Evolutionary conservation across 768 basidiomycete genomes (phyloP).

Genomic region (Suillus subluteus): DNA sequence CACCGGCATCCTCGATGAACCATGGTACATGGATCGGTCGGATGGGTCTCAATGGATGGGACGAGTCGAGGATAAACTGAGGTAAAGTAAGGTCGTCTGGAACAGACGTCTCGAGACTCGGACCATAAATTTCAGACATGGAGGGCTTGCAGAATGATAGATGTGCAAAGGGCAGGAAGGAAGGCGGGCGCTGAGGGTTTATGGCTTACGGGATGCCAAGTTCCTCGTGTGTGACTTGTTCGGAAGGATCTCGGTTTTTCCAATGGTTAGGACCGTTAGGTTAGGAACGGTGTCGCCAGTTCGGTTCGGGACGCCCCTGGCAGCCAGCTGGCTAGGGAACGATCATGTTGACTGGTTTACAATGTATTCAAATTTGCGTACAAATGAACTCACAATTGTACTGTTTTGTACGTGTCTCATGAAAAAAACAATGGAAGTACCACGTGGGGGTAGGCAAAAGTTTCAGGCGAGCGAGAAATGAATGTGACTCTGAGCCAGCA

Average conservation of each 20-base stretch:
- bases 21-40: constrained; percentile 52
- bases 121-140: constrained; percentile 33
- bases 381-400: background rate
- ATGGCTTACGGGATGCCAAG: background rate
- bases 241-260: background rate
- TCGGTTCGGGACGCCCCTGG: background rate
- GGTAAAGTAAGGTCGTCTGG: constrained; percentile 68
- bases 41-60: constrained; percentile 46
- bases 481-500: background rate
- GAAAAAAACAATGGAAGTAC: background rate
- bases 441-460: background rate
- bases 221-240: background rate
- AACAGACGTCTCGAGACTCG: constrained; percentile 41
- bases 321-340: background rate
- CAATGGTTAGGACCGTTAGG: background rate
- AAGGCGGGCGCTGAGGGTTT: background rate
- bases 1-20: constrained; percentile 62
- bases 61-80: constrained; percentile 62
- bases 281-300: background rate
- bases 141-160: background rate
- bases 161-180: background rate
- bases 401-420: background rate
- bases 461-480: background rate
- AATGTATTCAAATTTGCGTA: background rate
- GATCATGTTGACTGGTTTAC: background rate